Percentiles rank a stretch among this genome's conserved stretches.
phyloP scores from a whole-genome alignment of 169 alveolate species.

The Babesia bigemina region DNA sequence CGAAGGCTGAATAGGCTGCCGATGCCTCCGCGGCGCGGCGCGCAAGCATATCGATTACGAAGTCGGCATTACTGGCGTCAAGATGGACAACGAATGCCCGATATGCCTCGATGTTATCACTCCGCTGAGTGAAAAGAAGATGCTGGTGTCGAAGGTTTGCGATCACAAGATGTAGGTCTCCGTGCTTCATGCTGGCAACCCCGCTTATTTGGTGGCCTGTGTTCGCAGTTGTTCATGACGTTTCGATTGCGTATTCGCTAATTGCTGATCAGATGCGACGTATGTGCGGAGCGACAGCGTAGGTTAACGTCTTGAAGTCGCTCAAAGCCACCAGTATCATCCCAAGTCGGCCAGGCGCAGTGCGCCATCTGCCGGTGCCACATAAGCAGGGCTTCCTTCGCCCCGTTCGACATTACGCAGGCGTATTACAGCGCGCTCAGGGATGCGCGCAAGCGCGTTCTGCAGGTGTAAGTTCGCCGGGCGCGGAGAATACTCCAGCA shows the following conservation, averaged over 20 bases:
- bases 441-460: conserved; percentile 62
- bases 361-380: conserved; percentile 72
- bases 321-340: conserved; percentile 14
- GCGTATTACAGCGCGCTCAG: conserved; percentile 31
- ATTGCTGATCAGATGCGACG: conserved; percentile 37
- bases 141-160: conserved; percentile 61
- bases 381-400: conserved; percentile 51
- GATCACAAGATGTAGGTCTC: conserved; percentile 65
- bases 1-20: neutral
- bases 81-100: conserved; percentile 70
- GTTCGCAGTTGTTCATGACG: neutral
- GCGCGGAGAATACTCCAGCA: conserved; percentile 3
- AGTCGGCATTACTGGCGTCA: neutral
- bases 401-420: conserved; percentile 54
- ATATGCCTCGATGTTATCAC: conserved; percentile 67
- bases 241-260: neutral
- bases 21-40: conserved; percentile 7
- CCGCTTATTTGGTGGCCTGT: neutral
- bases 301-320: neutral
- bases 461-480: conserved; percentile 55
- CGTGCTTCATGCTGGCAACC: neutral
- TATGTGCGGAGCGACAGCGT: conserved; percentile 68
- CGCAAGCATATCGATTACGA: neutral
- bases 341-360: conserved; percentile 63
- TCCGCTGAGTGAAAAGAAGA: conserved; percentile 62